phyloP scores from a whole-genome alignment of 257 asterid genomes.

The Anisodus acutangulus region DNA sequence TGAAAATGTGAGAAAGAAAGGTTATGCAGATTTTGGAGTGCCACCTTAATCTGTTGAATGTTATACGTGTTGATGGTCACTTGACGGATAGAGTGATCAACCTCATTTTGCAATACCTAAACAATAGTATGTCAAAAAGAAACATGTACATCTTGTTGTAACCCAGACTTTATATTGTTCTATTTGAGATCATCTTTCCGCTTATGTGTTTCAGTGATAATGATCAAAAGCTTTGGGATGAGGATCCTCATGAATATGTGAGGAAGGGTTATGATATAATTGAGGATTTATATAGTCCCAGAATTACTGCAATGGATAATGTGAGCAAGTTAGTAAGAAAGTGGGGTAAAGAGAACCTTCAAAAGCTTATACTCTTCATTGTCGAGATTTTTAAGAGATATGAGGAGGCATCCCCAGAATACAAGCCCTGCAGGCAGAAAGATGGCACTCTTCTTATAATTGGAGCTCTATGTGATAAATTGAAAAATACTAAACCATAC shows the following conservation, averaged over 20 bases:
- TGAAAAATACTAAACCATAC: conserved; percentile 92
- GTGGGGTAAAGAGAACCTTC: too few species aligned
- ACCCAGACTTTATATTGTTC: conserved; percentile 81
- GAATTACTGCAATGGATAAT: too few species aligned
- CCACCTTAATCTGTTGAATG: too few species aligned
- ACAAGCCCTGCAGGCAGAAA: conserved; percentile 81
- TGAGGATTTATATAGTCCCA: too few species aligned
- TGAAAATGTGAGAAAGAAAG: too few species aligned
- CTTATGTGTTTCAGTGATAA: conserved; percentile 96
- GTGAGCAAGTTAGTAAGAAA: too few species aligned
- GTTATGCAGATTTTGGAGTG: too few species aligned
- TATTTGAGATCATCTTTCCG: conserved; percentile 94
- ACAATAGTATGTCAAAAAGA: conserved; percentile 87
- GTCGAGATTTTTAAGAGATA: conserved; percentile 45
- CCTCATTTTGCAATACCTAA: conserved; percentile 89
- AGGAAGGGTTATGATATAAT: too few species aligned
- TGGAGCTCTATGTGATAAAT: conserved; percentile 93
- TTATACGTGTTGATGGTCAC: conserved; percentile 41
- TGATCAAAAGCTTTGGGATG: conserved; percentile 96
- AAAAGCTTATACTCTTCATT: too few species aligned
- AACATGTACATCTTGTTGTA: conserved; percentile 84
- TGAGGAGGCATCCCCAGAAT: conserved; percentile 70
- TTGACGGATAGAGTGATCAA: conserved; percentile 94
- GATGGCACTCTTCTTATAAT: conserved; percentile 98
- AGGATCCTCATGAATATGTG: conserved; percentile 43